Conservation (phyloP, 2,329 filamentous ascomycete species). For the Pseudogymnoascus sp. region DNA sequence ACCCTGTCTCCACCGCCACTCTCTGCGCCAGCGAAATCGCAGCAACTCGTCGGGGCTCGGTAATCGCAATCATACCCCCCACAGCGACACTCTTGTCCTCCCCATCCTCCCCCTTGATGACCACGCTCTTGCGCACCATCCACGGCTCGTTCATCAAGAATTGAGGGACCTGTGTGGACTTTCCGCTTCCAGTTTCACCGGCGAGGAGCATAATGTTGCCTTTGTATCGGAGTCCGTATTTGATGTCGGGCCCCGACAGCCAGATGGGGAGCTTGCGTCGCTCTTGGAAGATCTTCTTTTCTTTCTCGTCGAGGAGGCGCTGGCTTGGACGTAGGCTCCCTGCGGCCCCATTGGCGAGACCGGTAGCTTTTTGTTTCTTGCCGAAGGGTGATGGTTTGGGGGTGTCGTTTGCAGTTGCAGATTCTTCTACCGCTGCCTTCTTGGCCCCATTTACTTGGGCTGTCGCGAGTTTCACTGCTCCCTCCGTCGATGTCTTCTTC, state of each 20-base stretch:
- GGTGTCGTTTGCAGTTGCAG: background rate
- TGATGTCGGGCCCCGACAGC: slow-evolving; percentile 23
- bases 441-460: background rate
- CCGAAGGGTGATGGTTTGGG: background rate
- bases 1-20: slow-evolving; percentile 76
- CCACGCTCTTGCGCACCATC: slow-evolving; percentile 57
- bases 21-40: slow-evolving; percentile 84
- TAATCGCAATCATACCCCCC: slow-evolving; percentile 82
- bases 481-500: background rate
- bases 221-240: slow-evolving; percentile 20
- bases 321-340: background rate
- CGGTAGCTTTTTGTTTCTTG: background rate
- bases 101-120: slow-evolving; percentile 30
- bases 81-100: slow-evolving; percentile 41
- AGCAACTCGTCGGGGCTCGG: slow-evolving; percentile 86
- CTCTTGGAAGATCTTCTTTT: slow-evolving; percentile 16
- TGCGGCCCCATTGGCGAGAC: background rate
- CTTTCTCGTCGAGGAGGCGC: background rate
- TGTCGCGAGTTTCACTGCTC: background rate
- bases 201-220: slow-evolving; percentile 70
- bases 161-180: slow-evolving; percentile 93
- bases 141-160: slow-evolving; percentile 73
- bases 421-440: background rate
- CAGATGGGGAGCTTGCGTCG: slow-evolving; percentile 27
- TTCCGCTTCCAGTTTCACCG: slow-evolving; percentile 92